Conservation (phyloP, 2,329 filamentous ascomycete genomes). For the Didymella sp. region DNA sequence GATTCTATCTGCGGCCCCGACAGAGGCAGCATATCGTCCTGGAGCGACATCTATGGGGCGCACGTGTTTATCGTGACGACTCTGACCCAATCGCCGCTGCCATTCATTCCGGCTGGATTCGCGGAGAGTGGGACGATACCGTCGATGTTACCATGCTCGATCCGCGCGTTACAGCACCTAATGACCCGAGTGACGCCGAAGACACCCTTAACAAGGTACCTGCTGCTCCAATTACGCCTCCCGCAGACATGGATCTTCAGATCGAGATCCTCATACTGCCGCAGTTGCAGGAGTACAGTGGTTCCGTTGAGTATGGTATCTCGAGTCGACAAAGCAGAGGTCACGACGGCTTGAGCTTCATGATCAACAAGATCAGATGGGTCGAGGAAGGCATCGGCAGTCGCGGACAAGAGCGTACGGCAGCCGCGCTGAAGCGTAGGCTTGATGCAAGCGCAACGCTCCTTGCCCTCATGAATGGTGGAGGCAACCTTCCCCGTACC, state of each 20-base stretch:
- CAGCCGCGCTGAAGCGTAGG: slow-evolving; percentile 47
- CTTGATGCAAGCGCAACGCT: slow-evolving; percentile 48
- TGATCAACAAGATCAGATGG: slow-evolving; percentile 82
- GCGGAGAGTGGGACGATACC: slow-evolving; percentile 83
- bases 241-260: slow-evolving; percentile 77
- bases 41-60: slow-evolving; percentile 86
- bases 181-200: slow-evolving; percentile 52
- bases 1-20: slow-evolving; percentile 72
- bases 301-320: slow-evolving; percentile 79
- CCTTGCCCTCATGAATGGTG: slow-evolving; percentile 41
- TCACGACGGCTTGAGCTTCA: slow-evolving; percentile 90
- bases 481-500: slow-evolving; percentile 30
- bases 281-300: slow-evolving; percentile 75
- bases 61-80: slow-evolving; percentile 94
- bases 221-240: slow-evolving; percentile 66
- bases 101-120: slow-evolving; percentile 91
- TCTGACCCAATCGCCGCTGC: slow-evolving; percentile 92
- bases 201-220: slow-evolving; percentile 51
- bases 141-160: slow-evolving; percentile 73
- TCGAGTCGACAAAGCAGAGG: slow-evolving; percentile 80
- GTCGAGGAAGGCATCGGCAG: slow-evolving; percentile 71
- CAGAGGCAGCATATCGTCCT: slow-evolving; percentile 84
- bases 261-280: slow-evolving; percentile 87
- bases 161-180: slow-evolving; percentile 57
- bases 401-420: slow-evolving; percentile 48